Evolutionary conservation across 148 eudicot genomes (phyloP).

Genomic region (Fagopyrum tataricum): DNA sequence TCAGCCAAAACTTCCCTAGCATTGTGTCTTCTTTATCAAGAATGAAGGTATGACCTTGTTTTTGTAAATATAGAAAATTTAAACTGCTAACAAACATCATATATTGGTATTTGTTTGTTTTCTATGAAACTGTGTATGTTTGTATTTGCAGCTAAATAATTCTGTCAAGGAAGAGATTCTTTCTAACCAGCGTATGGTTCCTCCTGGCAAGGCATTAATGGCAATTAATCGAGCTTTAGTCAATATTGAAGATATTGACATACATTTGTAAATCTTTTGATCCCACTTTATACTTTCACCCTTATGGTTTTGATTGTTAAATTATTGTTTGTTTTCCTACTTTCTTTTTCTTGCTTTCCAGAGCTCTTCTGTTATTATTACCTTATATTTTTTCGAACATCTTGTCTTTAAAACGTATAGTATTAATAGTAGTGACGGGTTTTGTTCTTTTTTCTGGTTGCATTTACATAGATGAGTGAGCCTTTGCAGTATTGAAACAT

Average conservation of each 20-base stretch:
- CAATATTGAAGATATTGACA: conserved; percentile 93
- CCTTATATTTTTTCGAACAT: neutral
- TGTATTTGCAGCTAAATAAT: conserved; percentile 69
- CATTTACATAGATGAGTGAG: conserved; percentile 6
- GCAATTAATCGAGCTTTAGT: conserved; percentile 89
- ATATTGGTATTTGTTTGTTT: neutral
- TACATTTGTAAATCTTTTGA: conserved; percentile 62
- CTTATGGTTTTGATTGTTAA: neutral
- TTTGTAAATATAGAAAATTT: neutral
- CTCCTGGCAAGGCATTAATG: conserved; percentile 97
- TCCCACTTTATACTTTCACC: conserved; percentile 2
- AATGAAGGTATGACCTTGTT: conserved; percentile 57
- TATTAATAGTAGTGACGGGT: neutral
- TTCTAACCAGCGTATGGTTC: conserved; percentile 95
- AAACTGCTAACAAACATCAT: neutral
- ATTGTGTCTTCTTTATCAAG: conserved; percentile 91
- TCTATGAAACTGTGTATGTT: conserved; percentile 10
- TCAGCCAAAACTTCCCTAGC: conserved; percentile 95
- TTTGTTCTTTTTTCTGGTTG: neutral
- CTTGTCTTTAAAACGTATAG: neutral
- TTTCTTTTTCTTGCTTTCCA: neutral
- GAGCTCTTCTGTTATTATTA: neutral
- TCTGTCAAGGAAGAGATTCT: conserved; percentile 95
- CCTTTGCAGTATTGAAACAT: neutral
- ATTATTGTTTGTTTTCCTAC: conserved; percentile 8